These are phyloP conservation scores for Pelagophyceae sp. DNA, from an alignment of 352 stramenopile species.

Conservation along the genomic window DNA sequence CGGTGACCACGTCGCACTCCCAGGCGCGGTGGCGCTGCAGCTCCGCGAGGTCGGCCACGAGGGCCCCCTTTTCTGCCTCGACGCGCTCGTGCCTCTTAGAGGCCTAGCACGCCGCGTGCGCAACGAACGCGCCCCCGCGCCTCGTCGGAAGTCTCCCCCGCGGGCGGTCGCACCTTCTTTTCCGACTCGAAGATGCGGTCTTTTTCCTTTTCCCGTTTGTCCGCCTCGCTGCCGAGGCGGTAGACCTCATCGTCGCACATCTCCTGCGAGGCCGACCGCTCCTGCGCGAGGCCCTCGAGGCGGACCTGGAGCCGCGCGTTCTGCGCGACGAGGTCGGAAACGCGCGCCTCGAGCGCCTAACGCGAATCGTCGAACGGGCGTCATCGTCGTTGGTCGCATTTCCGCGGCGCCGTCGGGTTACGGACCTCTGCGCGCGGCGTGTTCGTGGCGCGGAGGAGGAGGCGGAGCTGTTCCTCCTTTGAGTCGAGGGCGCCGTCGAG, in stretches of 20 bases:
- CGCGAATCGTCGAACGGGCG: too few relatives aligned
- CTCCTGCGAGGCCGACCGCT: background rate
- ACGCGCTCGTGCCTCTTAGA: background rate
- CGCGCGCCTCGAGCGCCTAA: background rate
- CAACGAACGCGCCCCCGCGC: too few relatives aligned
- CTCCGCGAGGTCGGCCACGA: slow-evolving; percentile 3
- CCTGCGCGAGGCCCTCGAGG: background rate
- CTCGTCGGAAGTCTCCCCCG: background rate
- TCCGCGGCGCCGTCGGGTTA: too few relatives aligned
- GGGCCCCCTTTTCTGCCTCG: background rate
- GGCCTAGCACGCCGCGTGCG: too few relatives aligned
- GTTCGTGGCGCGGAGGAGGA: background rate
- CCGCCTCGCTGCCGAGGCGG: background rate
- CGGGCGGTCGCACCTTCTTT: background rate
- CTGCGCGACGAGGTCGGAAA: background rate
- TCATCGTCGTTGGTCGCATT: too few relatives aligned
- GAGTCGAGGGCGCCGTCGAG: background rate
- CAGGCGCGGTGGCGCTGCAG: background rate
- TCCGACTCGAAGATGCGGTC: background rate
- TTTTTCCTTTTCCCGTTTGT: background rate
- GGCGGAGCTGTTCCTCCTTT: background rate
- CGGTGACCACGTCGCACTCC: slow-evolving; percentile 2
- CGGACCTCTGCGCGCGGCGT: background rate
- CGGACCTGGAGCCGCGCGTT: background rate
- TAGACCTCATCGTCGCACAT: slow-evolving; percentile 8